Base-by-base conservation (phyloP, 768 basidiomycete species). In the Psilocybe azurescens region DNA sequence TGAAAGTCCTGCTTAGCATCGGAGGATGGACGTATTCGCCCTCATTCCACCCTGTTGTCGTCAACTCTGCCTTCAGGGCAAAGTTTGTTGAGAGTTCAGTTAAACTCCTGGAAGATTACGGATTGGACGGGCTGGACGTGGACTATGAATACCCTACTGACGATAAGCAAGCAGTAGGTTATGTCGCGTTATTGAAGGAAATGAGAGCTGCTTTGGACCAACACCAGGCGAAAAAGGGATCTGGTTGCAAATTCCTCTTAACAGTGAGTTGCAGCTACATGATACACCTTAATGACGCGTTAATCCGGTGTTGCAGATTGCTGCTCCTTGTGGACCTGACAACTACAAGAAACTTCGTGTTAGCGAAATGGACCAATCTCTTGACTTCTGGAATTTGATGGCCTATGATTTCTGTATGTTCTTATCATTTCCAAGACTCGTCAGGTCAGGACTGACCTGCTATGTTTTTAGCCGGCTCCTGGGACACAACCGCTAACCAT, bases 341-440 rank as follows among this genome's bases (percentile, higher is more conserved):
- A 88, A 97, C 67, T 95, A 94, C 76, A 79, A 88, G 73, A 92
- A 89, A 66, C 80, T 99, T 6, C 82, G 87, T 61, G 81, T 95
- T 50, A 77, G 74, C 24, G 93, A 93, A 63, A 99, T 99, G 96
- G 90, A 95, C 72, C 81, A 81, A 61, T 89, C 84, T 60, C 87
- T 99, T 24, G 92, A 94, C 70, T 95, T 98, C 73, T 99, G 95
- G 96, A 99, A 99, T 72, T 77, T 99, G 74, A 99, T 99, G 97
- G 88, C 90, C 1, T 94, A 94, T 66, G 93, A 94, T 72, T 94
- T 90, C 68, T 85, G 90, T 90, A 65, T 58, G 83, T 75, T 30
- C 51, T 39, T 36, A 46, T 39, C 28, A 16, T 48, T 13, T 33
- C 33, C n/a, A 48, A 36, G 18, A 44, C 39, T 16, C 5, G 47